Conservation (phyloP, 2,329 filamentous ascomycete genomes). For the Ciborinia camelliae region DNA sequence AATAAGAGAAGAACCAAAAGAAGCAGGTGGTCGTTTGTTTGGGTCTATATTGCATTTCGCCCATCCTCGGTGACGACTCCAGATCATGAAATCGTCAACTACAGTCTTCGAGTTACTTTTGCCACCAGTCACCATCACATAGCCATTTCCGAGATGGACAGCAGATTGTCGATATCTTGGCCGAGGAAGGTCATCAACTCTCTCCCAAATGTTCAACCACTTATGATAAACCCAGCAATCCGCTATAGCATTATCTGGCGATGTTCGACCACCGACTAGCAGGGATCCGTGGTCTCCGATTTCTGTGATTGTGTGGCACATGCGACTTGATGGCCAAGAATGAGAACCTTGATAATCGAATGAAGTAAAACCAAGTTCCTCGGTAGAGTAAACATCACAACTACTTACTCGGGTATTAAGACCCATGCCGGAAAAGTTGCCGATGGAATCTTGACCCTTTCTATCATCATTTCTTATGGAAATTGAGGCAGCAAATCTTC, state of each 20-base stretch:
- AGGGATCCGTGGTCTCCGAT: slow-evolving; percentile 57
- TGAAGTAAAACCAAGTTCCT: neutral
- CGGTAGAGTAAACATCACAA: slow-evolving; percentile 47
- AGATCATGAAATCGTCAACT: slow-evolving; percentile 30
- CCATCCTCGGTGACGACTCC: slow-evolving; percentile 36
- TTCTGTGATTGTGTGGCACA: slow-evolving; percentile 75
- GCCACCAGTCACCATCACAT: slow-evolving; percentile 42
- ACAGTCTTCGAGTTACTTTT: slow-evolving; percentile 32
- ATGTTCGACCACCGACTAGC: slow-evolving; percentile 74
- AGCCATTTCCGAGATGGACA: slow-evolving; percentile 48
- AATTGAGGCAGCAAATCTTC: slow-evolving; percentile 60
- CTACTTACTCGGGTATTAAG: slow-evolving; percentile 41
- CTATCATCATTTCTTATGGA: slow-evolving; percentile 41
- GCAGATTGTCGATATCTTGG: slow-evolving; percentile 74
- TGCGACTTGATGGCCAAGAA: slow-evolving; percentile 47
- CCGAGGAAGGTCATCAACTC: slow-evolving; percentile 61
- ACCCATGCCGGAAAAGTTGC: slow-evolving; percentile 37
- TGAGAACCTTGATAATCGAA: slow-evolving; percentile 16
- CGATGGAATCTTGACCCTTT: slow-evolving; percentile 31
- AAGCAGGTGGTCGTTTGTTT: slow-evolving; percentile 19
- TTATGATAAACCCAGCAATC: slow-evolving; percentile 74
- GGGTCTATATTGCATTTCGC: slow-evolving; percentile 25
- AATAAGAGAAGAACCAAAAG: slow-evolving; percentile 31
- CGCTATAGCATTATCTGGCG: slow-evolving; percentile 63
- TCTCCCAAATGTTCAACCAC: slow-evolving; percentile 55